A percentile compares a stretch with the other conserved stretches of the same genome.
Evolutionary conservation across 208 protist genomes (phyloP).

Genomic region (Tetramitus jugosus): DNA sequence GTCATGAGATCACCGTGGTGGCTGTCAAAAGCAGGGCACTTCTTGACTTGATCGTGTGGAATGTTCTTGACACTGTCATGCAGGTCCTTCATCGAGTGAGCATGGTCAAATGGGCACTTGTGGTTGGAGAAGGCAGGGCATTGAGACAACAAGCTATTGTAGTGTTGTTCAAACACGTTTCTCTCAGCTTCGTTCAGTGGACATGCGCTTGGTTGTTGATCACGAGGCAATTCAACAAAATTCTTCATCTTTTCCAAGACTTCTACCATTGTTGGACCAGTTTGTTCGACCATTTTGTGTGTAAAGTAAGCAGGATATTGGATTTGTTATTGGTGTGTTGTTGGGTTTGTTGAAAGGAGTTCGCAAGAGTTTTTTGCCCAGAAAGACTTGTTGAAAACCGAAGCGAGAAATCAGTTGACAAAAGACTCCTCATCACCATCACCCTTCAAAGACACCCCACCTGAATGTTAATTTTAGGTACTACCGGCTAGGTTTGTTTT

Average conservation of each 20-base stretch:
- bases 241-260: neutral
- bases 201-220: neutral
- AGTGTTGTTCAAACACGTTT: neutral
- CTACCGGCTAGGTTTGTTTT: too few relatives aligned
- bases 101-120: neutral
- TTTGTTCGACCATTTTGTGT: too few relatives aligned
- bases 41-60: neutral
- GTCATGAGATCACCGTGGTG: neutral
- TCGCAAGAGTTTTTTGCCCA: too few relatives aligned
- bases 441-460: too few relatives aligned
- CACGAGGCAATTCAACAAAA: neutral
- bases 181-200: neutral
- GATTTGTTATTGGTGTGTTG: too few relatives aligned
- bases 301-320: too few relatives aligned
- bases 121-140: neutral
- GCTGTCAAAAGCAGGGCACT: neutral
- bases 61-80: neutral
- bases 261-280: neutral
- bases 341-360: too few relatives aligned
- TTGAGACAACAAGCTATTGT: neutral
- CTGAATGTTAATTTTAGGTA: too few relatives aligned
- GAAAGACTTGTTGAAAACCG: too few relatives aligned
- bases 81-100: neutral
- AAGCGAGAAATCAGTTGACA: too few relatives aligned
- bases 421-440: too few relatives aligned